Percentiles rank a stretch among this genome's conserved stretches.
Conservation (phyloP, 2,329 filamentous ascomycete genomes). For the Hypoxylon sp. region DNA sequence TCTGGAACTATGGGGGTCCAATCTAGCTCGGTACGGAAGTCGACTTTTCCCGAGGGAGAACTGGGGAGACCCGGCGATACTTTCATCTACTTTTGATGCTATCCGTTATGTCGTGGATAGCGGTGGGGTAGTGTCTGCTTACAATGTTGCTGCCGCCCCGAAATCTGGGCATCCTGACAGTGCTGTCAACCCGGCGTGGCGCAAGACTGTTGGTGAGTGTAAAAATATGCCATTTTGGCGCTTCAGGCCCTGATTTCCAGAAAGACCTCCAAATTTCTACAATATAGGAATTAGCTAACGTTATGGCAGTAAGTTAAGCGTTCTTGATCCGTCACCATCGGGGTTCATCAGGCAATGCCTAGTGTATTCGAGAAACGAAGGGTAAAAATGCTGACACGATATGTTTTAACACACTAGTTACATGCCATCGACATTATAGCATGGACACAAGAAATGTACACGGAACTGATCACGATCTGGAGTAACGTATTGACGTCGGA, state of each 20-base stretch:
- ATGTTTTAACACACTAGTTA: constrained; percentile 11
- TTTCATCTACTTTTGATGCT: constrained; percentile 54
- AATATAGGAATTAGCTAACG: too few relatives aligned
- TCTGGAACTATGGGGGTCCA: constrained; percentile 51
- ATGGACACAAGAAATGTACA: constrained; percentile 46
- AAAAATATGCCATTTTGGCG: too few relatives aligned
- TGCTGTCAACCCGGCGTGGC: constrained; percentile 59
- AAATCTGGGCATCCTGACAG: constrained; percentile 52
- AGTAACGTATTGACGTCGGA: constrained; percentile 47
- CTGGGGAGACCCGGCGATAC: constrained; percentile 55
- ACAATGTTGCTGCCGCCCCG: constrained; percentile 49
- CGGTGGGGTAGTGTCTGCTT: constrained; percentile 53
- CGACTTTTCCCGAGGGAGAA: constrained; percentile 60
- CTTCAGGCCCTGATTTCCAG: too few relatives aligned
- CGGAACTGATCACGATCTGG: constrained; percentile 49
- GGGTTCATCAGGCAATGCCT: too few relatives aligned
- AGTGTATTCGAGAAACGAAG: too few relatives aligned
- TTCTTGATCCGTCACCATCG: too few relatives aligned
- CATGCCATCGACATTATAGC: constrained; percentile 47
- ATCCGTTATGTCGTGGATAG: constrained; percentile 55
- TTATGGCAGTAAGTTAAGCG: too few relatives aligned
- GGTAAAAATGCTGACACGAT: too few relatives aligned
- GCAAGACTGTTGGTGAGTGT: constrained; percentile 48
- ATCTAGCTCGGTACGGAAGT: constrained; percentile 55
- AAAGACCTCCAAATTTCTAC: too few relatives aligned